Percentiles rank a stretch among this genome's conserved stretches.
Evolutionary conservation across 352 stramenopile species (phyloP).

Genomic region (Globisporangium cystogenes): DNA sequence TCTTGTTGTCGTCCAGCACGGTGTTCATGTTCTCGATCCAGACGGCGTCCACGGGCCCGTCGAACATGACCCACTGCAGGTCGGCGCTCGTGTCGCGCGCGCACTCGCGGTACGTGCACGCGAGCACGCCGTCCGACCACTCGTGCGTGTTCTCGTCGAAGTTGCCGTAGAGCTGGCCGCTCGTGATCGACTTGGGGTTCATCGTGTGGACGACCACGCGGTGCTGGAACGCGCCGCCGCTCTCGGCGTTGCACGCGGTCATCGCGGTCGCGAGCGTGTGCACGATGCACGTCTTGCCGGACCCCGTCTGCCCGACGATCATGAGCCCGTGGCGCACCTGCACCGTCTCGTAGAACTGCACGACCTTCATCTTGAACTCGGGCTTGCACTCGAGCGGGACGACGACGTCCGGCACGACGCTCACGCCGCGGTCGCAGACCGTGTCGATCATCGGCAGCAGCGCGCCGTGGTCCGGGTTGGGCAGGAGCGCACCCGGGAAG

Average conservation of each 20-base stretch:
- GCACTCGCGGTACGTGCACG: constrained; percentile 92
- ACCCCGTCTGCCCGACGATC: constrained; percentile 93
- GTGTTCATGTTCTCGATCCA: constrained; percentile 98
- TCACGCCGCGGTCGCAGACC: constrained; percentile 62
- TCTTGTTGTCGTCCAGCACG: constrained; percentile 92
- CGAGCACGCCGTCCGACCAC: constrained; percentile 93
- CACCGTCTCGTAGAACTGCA: constrained; percentile 95
- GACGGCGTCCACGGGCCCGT: constrained; percentile 91
- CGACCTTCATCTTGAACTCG: constrained; percentile 86
- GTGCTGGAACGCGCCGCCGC: constrained; percentile 48
- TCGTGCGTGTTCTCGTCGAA: constrained; percentile 94
- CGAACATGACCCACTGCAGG: constrained; percentile 93
- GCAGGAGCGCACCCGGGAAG: constrained; percentile 87
- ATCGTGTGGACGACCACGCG: constrained; percentile 84
- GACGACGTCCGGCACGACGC: constrained; percentile 48
- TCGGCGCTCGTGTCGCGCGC: constrained; percentile 78
- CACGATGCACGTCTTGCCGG: constrained; percentile 92
- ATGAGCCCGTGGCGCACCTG: constrained; percentile 95
- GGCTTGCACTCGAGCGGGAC: constrained; percentile 71
- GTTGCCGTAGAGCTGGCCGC: constrained; percentile 92
- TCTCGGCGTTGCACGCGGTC: constrained; percentile 61
- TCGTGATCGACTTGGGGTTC: constrained; percentile 94
- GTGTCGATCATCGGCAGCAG: constrained; percentile 82
- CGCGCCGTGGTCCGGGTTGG: constrained; percentile 78
- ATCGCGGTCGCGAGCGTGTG: constrained; percentile 75